Evolutionary conservation across 225 moss, liverwort and hornwort genomes (phyloP).

Genomic region (Pseudisothecium myosuroides): DNA sequence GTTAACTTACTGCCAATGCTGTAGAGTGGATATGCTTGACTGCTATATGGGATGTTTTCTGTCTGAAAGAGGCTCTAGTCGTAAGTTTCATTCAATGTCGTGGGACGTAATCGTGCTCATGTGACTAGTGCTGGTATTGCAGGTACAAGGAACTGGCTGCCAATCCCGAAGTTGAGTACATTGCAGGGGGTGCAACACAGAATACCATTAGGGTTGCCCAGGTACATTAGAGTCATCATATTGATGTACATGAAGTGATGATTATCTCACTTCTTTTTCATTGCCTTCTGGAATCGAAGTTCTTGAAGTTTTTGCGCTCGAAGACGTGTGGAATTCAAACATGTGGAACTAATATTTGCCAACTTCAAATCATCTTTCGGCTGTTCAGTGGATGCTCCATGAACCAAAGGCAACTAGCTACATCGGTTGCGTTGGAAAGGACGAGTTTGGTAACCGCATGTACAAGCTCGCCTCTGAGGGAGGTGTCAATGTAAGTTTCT

Average conservation of each 20-base stretch:
- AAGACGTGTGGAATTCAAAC: not conserved
- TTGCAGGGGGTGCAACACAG: conserved; percentile 94
- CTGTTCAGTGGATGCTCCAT: conserved; percentile 67
- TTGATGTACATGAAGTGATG: not conserved
- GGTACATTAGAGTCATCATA: not conserved
- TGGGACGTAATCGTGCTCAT: not conserved
- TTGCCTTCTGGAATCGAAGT: not conserved
- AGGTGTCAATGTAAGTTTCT: conserved; percentile 63
- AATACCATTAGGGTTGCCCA: conserved; percentile 77
- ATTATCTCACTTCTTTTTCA: not conserved
- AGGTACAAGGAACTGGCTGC: conserved; percentile 90
- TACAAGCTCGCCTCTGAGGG: conserved; percentile 59
- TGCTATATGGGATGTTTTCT: not conserved
- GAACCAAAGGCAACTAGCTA: conserved; percentile 78
- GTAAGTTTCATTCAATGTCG: not conserved
- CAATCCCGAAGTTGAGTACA: conserved; percentile 52
- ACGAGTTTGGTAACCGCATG: conserved; percentile 77
- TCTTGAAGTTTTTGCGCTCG: not conserved
- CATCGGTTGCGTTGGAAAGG: conserved; percentile 91
- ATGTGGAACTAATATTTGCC: not conserved
- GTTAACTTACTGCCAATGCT: not conserved
- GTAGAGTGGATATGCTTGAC: not conserved
- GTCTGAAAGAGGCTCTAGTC: not conserved
- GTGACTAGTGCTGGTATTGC: not conserved
- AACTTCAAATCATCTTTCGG: not conserved